phyloP scores from a whole-genome alignment of 148 eudicot genomes.

The Fallopia convolvulus region DNA sequence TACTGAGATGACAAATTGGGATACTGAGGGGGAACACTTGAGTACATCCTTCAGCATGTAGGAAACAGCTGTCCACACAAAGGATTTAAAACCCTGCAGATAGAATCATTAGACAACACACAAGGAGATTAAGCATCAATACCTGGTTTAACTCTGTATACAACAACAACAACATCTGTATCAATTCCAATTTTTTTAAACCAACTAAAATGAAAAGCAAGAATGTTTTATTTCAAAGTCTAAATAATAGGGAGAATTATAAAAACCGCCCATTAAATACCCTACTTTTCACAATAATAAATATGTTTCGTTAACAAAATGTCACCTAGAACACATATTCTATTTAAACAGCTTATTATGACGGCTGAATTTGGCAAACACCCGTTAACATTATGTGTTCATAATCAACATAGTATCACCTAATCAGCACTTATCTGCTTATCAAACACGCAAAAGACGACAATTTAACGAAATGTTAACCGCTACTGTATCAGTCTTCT shows the following conservation, averaged over 20 bases:
- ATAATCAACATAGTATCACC: neutral
- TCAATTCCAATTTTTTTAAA: neutral
- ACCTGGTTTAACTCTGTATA: neutral
- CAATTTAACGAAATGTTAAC: neutral
- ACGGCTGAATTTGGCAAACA: neutral
- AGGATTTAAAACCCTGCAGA: constrained; percentile 88
- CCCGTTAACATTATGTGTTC: neutral
- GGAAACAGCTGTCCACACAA: constrained; percentile 94
- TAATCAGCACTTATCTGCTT: neutral
- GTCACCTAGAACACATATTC: neutral
- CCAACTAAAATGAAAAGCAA: constrained; percentile 4
- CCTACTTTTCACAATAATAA: neutral
- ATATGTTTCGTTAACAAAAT: neutral
- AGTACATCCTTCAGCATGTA: constrained; percentile 84
- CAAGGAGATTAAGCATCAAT: neutral
- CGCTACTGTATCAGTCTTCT: neutral
- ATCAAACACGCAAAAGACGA: neutral
- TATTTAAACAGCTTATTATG: neutral
- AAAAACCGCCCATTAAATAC: neutral
- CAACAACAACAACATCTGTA: neutral
- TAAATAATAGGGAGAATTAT: neutral
- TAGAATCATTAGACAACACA: neutral
- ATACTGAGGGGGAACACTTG: constrained; percentile 77
- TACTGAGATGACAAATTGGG: constrained; percentile 77
- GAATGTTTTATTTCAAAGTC: neutral